phyloP scores from a whole-genome alignment of 257 asterid genomes.

The Lycium ferocissimum region DNA sequence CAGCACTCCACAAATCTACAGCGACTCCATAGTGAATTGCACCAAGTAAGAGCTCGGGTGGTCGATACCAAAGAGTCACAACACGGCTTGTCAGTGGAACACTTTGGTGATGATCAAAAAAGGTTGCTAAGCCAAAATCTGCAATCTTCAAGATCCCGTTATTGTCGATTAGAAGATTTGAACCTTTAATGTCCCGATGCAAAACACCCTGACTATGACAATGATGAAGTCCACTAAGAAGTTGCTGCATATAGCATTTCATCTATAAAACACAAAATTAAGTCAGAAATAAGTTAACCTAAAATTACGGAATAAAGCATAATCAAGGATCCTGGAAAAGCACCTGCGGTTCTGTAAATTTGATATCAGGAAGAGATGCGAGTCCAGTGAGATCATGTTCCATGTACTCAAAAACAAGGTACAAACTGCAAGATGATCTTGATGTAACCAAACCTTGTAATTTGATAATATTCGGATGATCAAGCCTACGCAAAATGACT shows the following conservation, averaged over 20 bases:
- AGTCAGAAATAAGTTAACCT: neutral
- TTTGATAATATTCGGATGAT: conserved; percentile 88
- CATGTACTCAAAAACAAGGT: conserved; percentile 92
- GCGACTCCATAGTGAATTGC: conserved; percentile 82
- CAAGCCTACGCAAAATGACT: conserved; percentile 75
- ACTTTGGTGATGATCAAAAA: conserved; percentile 55
- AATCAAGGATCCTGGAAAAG: conserved; percentile 27
- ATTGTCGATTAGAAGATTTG: conserved; percentile 79
- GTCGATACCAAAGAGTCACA: conserved; percentile 96
- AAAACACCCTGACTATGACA: conserved; percentile 82
- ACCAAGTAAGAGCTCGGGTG: conserved; percentile 95
- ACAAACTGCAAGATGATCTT: conserved; percentile 69
- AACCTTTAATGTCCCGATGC: conserved; percentile 92
- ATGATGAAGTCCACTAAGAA: conserved; percentile 81
- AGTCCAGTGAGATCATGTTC: conserved; percentile 95
- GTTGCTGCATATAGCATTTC: conserved; percentile 91
- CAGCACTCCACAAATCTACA: conserved; percentile 92
- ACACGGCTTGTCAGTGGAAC: conserved; percentile 88
- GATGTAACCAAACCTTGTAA: conserved; percentile 87
- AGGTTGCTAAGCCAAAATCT: conserved; percentile 93
- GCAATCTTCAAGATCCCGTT: conserved; percentile 85
- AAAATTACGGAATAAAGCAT: neutral
- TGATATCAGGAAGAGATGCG: conserved; percentile 77
- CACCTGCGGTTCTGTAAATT: conserved; percentile 91
- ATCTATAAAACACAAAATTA: conserved; percentile 48